These are phyloP conservation scores for Penicillium occitanis DNA, from an alignment of 2,329 filamentous ascomycete genomes.

Conservation along the genomic window DNA sequence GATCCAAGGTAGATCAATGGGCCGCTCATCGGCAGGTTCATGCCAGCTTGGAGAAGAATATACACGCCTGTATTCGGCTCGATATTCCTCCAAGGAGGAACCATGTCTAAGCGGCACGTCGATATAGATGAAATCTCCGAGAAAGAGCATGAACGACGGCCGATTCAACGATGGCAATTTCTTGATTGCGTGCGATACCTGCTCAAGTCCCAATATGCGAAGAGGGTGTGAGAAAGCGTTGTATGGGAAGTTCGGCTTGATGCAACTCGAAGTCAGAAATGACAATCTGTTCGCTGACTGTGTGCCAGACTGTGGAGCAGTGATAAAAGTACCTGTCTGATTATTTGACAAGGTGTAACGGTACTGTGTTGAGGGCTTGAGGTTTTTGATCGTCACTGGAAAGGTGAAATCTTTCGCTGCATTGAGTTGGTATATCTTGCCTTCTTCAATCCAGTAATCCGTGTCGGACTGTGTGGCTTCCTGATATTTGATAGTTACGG, in stretches of 20 bases:
- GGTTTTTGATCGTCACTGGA: constrained; percentile 64
- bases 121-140: constrained; percentile 51
- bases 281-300: constrained; percentile 71
- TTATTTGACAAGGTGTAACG: constrained; percentile 86
- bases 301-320: constrained; percentile 69
- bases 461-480: constrained; percentile 34
- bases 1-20: constrained; percentile 77
- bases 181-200: constrained; percentile 72
- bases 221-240: constrained; percentile 79
- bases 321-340: constrained; percentile 76
- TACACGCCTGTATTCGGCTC: constrained; percentile 90
- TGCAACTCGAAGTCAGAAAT: constrained; percentile 89
- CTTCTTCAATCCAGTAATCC: constrained; percentile 63
- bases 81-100: constrained; percentile 70
- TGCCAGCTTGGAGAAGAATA: constrained; percentile 93
- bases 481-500: constrained; percentile 67
- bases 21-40: constrained; percentile 63
- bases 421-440: constrained; percentile 63
- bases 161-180: constrained; percentile 59
- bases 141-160: constrained; percentile 61
- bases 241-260: constrained; percentile 89
- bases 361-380: constrained; percentile 72
- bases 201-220: constrained; percentile 73
- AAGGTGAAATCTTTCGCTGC: constrained; percentile 82
- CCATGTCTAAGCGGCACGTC: constrained; percentile 85